These are phyloP conservation scores for Ophiocordyceps camponoti-leonardi DNA, from an alignment of 2,329 filamentous ascomycete species.

Conservation along the genomic window DNA sequence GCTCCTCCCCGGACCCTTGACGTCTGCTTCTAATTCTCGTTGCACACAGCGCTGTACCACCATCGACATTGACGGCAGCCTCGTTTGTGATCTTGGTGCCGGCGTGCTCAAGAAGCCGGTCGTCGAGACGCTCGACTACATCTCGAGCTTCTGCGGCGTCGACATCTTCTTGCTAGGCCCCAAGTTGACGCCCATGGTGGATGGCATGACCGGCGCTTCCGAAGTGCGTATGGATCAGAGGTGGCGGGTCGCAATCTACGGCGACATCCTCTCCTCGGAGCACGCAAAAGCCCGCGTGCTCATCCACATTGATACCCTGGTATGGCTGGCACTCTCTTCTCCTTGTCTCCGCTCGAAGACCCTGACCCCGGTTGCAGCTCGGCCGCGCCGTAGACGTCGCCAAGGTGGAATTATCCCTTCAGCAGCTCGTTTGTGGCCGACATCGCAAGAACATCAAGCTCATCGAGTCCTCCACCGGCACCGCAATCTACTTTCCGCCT, in stretches of 20 bases:
- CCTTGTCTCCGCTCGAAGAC: background rate
- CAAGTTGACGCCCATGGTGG: constrained; percentile 64
- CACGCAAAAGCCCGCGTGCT: constrained; percentile 92
- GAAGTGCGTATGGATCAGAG: constrained; percentile 78
- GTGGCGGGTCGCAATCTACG: constrained; percentile 85
- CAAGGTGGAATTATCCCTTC: constrained; percentile 70
- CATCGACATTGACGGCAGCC: constrained; percentile 81
- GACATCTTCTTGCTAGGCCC: constrained; percentile 93
- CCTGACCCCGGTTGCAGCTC: constrained; percentile 30
- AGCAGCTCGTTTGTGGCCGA: constrained; percentile 82
- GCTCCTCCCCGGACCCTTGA: background rate
- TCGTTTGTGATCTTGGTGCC: constrained; percentile 59
- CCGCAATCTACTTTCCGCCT: constrained; percentile 94
- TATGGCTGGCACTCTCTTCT: constrained; percentile 27
- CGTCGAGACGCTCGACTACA: constrained; percentile 69
- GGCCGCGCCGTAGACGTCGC: constrained; percentile 60
- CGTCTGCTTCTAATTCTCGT: constrained; percentile 2
- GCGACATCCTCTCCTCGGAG: constrained; percentile 86
- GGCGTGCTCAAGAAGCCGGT: constrained; percentile 59
- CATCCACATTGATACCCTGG: constrained; percentile 93
- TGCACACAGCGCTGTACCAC: constrained; percentile 55
- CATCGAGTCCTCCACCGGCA: constrained; percentile 89
- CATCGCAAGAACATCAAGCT: constrained; percentile 95
- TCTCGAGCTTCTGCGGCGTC: constrained; percentile 77
- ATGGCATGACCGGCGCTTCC: constrained; percentile 57